Conservation (phyloP, 495 filamentous ascomycete genomes). For the Aspergillus hancockii region DNA sequence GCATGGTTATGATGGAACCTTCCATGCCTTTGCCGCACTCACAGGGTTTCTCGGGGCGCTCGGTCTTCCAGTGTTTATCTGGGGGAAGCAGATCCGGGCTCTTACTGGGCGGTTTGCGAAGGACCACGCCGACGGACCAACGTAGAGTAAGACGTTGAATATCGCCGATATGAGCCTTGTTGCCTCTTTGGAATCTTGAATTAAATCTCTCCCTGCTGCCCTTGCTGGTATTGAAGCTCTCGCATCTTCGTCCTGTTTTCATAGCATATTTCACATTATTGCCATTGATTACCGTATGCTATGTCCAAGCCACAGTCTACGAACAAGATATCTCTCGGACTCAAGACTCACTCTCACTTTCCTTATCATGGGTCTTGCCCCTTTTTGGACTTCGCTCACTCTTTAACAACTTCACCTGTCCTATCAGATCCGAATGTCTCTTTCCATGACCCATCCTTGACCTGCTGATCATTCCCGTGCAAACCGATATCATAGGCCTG, state of each 20-base stretch:
- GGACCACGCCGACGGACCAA: background rate
- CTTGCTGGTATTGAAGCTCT: too few relatives aligned
- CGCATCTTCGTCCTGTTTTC: too few relatives aligned
- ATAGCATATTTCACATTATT: too few relatives aligned
- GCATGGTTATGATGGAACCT: conserved; percentile 32
- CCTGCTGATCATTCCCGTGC: conserved; percentile 57
- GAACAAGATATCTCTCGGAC: too few relatives aligned
- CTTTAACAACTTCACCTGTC: conserved; percentile 17
- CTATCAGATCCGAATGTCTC: conserved; percentile 45
- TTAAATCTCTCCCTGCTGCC: too few relatives aligned
- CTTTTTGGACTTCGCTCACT: background rate
- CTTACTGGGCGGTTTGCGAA: conserved; percentile 25
- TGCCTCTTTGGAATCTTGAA: too few relatives aligned
- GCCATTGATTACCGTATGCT: too few relatives aligned
- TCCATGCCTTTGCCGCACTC: conserved; percentile 29
- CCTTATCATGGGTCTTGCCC: too few relatives aligned
- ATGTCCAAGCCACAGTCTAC: too few relatives aligned
- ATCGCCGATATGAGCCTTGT: too few relatives aligned
- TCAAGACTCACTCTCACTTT: too few relatives aligned
- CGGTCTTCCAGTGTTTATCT: conserved; percentile 31
- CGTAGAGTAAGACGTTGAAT: too few relatives aligned
- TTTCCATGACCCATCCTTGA: conserved; percentile 64
- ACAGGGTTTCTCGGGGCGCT: conserved; percentile 26
- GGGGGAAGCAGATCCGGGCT: conserved; percentile 31
- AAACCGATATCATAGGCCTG: conserved; percentile 62